These are phyloP conservation scores for Schizopora paradoxa DNA, from an alignment of 1,284 basidiomycete genomes.

Conservation along the genomic window DNA sequence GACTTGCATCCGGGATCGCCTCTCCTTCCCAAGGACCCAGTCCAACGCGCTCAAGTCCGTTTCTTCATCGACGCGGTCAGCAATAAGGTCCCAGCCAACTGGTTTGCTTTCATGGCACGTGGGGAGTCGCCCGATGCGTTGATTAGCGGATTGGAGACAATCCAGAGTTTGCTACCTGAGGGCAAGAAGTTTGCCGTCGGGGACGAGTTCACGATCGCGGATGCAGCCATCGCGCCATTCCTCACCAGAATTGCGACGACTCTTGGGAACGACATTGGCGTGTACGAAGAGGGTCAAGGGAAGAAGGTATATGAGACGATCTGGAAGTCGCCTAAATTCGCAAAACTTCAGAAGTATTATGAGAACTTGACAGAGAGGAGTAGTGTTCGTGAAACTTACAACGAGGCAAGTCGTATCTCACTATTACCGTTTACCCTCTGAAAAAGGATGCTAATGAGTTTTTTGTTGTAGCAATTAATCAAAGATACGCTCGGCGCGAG, in stretches of 20 bases:
- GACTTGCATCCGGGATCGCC: slow-evolving; percentile 43
- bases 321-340: slow-evolving; percentile 36
- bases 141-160: slow-evolving; percentile 33
- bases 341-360: slow-evolving; percentile 39
- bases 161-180: slow-evolving; percentile 39
- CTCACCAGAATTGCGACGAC: slow-evolving; percentile 34
- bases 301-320: slow-evolving; percentile 36
- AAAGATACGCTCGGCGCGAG: too few relatives aligned
- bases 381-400: slow-evolving; percentile 44
- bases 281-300: slow-evolving; percentile 38
- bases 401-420: slow-evolving; percentile 30
- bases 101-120: slow-evolving; percentile 29
- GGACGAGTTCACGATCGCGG: slow-evolving; percentile 35
- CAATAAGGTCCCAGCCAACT: slow-evolving; percentile 37
- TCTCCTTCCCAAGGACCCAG: slow-evolving; percentile 49
- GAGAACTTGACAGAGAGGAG: slow-evolving; percentile 37
- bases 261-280: slow-evolving; percentile 42
- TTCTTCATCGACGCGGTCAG: slow-evolving; percentile 53
- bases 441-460: too few relatives aligned
- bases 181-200: slow-evolving; percentile 38
- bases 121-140: slow-evolving; percentile 40
- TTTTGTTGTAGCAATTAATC: too few relatives aligned
- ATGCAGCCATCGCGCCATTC: slow-evolving; percentile 32
- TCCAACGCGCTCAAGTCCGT: slow-evolving; percentile 48
- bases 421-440: too few relatives aligned